phyloP scores from a whole-genome alignment of 2,329 filamentous ascomycete species.

The Akanthomyces lecanii region DNA sequence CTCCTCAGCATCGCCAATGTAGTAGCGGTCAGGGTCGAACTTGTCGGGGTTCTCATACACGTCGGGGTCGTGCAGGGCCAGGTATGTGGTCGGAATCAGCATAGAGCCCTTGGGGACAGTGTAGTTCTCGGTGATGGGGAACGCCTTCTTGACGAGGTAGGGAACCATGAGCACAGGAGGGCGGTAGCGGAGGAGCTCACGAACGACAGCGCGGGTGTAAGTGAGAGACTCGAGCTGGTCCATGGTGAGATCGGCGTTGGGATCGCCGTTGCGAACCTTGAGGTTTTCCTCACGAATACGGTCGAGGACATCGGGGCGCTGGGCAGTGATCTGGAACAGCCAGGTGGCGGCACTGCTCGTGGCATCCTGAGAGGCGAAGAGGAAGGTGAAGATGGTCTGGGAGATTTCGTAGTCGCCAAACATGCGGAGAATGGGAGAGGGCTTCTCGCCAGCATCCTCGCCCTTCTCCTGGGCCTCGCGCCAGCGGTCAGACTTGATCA shows the following conservation, averaged over 20 bases:
- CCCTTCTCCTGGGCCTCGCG: constrained; percentile 73
- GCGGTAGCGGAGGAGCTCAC: constrained; percentile 86
- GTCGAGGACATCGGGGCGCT: constrained; percentile 87
- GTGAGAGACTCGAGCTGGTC: constrained; percentile 84
- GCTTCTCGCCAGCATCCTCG: constrained; percentile 68
- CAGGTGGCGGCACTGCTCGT: constrained; percentile 91
- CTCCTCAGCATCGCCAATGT: constrained; percentile 81
- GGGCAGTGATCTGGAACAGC: constrained; percentile 91
- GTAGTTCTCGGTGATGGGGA: constrained; percentile 82
- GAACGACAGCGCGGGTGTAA: constrained; percentile 88
- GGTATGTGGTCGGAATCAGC: constrained; percentile 88
- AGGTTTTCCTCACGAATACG: constrained; percentile 90
- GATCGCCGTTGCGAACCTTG: constrained; percentile 68
- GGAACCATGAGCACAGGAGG: constrained; percentile 97
- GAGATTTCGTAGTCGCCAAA: constrained; percentile 90
- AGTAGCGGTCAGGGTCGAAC: constrained; percentile 90
- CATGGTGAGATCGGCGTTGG: constrained; percentile 66
- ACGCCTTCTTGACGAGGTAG: constrained; percentile 90
- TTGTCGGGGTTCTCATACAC: constrained; percentile 85
- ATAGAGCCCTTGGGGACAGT: constrained; percentile 95
- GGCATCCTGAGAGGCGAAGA: constrained; percentile 96
- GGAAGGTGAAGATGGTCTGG: constrained; percentile 91
- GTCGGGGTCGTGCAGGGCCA: constrained; percentile 86
- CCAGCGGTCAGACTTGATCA: constrained; percentile 81
- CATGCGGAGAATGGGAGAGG: constrained; percentile 72